Conservation (phyloP, 1,139 yeast species). For the Geotrichum citri-aurantii region DNA sequence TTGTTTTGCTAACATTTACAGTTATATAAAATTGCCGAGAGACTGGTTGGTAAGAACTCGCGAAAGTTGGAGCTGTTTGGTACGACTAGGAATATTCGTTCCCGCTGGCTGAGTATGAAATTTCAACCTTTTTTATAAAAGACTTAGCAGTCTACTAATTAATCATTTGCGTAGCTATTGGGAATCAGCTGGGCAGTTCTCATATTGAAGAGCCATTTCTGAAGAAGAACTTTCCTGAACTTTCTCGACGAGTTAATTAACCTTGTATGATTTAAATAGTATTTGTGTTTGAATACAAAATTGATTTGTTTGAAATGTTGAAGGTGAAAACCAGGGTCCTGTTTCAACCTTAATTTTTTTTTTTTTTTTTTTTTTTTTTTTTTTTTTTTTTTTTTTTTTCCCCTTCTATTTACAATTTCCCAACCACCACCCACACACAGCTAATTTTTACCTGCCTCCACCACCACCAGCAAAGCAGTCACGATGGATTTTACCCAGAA, state of each 20-base stretch:
- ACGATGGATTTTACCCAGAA: conserved; percentile 13
- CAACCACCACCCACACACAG: neutral
- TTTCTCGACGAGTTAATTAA: conserved; percentile 7
- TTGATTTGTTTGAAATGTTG: neutral
- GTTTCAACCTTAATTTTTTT: neutral
- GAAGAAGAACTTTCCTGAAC: conserved; percentile 20
- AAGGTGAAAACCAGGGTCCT: too few relatives aligned
- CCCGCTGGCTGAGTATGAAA: conserved; percentile 68
- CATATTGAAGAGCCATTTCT: conserved; percentile 57
- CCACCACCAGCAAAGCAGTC: too few relatives aligned
- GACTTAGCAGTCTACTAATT: too few relatives aligned
- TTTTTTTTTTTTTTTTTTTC: neutral
- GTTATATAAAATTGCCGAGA: conserved; percentile 71
- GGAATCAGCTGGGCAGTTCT: conserved; percentile 67
- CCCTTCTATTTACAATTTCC: neutral
- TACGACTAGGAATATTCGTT: conserved; percentile 73
- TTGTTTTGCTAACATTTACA: neutral
- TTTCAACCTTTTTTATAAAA: too few relatives aligned
- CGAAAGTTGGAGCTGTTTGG: conserved; percentile 87
- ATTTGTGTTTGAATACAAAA: too few relatives aligned
- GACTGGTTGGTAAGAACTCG: conserved; percentile 69
- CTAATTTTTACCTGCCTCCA: too few relatives aligned
- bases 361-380: neutral
- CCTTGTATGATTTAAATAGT: too few relatives aligned
- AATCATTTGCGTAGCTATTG: conserved; percentile 48